Evolutionary conservation across 345 rosid genomes (phyloP).

Genomic region (Lepidium aucheri): DNA sequence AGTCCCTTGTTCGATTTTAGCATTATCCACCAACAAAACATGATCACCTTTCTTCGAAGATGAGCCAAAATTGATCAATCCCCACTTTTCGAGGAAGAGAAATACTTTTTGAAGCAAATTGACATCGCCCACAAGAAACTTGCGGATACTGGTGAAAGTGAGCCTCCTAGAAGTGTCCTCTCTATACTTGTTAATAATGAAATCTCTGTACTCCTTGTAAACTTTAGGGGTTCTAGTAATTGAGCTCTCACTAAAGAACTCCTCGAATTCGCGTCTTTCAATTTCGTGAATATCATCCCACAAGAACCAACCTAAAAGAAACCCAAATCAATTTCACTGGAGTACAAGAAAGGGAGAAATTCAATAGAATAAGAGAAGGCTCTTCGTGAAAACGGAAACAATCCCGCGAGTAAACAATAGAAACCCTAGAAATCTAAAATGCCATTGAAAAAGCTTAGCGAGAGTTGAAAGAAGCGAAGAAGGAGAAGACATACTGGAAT

Average conservation of each 20-base stretch:
- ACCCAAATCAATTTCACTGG: not conserved
- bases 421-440: not conserved
- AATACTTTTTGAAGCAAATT: slow-evolving; percentile 68
- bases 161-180: slow-evolving; percentile 65
- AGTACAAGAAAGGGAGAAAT: not conserved
- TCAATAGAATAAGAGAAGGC: not conserved
- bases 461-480: not conserved
- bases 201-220: slow-evolving; percentile 89
- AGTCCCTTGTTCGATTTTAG: slow-evolving; percentile 54
- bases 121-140: slow-evolving; percentile 78
- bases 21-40: slow-evolving; percentile 18
- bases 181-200: slow-evolving; percentile 80
- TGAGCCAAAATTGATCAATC: slow-evolving; percentile 59
- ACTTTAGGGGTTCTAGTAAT: slow-evolving; percentile 82
- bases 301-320: slow-evolving; percentile 62
- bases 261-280: slow-evolving; percentile 59
- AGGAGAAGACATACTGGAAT: slow-evolving; percentile 45
- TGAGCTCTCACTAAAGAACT: slow-evolving; percentile 79
- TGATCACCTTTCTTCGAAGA: not conserved
- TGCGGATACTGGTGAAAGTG: slow-evolving; percentile 74
- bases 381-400: not conserved
- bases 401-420: not conserved
- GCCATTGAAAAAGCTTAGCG: not conserved
- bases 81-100: slow-evolving; percentile 58
- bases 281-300: slow-evolving; percentile 95